Conservation (phyloP, 768 basidiomycete species). For the Mycena floridula region DNA sequence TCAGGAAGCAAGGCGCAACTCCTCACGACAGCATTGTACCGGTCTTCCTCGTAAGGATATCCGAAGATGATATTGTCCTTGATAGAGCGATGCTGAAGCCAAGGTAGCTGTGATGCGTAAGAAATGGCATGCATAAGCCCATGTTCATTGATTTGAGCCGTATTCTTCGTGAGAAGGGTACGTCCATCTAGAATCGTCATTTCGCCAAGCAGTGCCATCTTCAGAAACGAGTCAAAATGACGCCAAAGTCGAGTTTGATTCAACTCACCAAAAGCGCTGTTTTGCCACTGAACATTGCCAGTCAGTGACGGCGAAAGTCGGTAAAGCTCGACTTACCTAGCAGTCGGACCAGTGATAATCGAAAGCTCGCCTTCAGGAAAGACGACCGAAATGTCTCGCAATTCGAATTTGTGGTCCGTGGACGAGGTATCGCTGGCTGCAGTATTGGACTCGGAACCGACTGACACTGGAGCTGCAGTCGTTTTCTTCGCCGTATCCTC, state of each 20-base stretch:
- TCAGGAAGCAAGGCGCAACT: slow-evolving; percentile 81
- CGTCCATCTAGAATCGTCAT: slow-evolving; percentile 49
- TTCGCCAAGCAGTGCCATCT: slow-evolving; percentile 72
- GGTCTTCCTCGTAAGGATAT: slow-evolving; percentile 60
- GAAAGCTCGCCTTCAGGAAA: slow-evolving; percentile 76
- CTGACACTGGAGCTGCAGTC: no score
- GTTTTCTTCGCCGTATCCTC: no score
- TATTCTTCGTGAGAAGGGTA: slow-evolving; percentile 62
- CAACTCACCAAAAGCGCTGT: slow-evolving; percentile 62
- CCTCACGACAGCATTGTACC: slow-evolving; percentile 74
- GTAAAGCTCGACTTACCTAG: slow-evolving; percentile 16
- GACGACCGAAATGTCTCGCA: slow-evolving; percentile 56
- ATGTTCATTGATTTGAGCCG: slow-evolving; percentile 48
- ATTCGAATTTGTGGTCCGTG: slow-evolving; percentile 53
- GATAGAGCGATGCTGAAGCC: slow-evolving; percentile 68
- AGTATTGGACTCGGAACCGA: background rate
- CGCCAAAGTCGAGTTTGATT: background rate
- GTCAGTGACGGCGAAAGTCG: background rate
- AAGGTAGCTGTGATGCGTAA: slow-evolving; percentile 69
- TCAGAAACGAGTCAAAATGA: background rate
- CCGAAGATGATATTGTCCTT: slow-evolving; percentile 81
- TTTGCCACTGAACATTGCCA: slow-evolving; percentile 48
- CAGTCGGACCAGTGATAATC: slow-evolving; percentile 73
- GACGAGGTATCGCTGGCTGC: background rate
- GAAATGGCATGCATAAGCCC: slow-evolving; percentile 61